A percentile compares a stretch with the other conserved stretches of the same genome.
Evolutionary conservation across 768 basidiomycete genomes (phyloP).

Genomic region (Lactarius psammicola): DNA sequence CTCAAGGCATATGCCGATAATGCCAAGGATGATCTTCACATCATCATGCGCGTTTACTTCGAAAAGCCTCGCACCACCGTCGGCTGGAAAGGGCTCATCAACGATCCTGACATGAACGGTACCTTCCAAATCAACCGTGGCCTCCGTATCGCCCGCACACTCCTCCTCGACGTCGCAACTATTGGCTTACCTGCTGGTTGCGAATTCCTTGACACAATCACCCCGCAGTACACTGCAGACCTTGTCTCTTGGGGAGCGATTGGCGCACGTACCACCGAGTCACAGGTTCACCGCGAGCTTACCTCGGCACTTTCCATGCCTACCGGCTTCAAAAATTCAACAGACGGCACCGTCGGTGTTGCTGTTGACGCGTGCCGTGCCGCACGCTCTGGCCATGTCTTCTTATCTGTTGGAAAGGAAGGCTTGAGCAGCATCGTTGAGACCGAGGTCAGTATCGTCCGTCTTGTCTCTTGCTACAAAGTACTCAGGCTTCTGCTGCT

Average conservation of each 20-base stretch:
- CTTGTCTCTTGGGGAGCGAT: conserved; percentile 95
- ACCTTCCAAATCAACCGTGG: conserved; percentile 97
- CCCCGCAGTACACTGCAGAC: conserved; percentile 91
- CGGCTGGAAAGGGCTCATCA: conserved; percentile 99
- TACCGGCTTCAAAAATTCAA: conserved; percentile 98
- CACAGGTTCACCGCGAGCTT: conserved; percentile 89
- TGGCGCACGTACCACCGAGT: conserved; percentile 89
- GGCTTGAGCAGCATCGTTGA: conserved; percentile 93
- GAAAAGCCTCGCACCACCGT: conserved; percentile 96
- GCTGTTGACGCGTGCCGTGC: conserved; percentile 96
- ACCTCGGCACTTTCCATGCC: conserved; percentile 89
- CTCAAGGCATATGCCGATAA: conserved; percentile 77
- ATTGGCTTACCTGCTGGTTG: conserved; percentile 93
- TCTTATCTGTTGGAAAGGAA: conserved; percentile 96
- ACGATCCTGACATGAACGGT: conserved; percentile 92
- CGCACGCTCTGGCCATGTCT: conserved; percentile 87
- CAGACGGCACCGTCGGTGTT: conserved; percentile 88
- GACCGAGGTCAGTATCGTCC: conserved; percentile 58
- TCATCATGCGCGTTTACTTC: conserved; percentile 98
- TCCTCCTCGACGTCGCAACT: conserved; percentile 86
- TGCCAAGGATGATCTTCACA: conserved; percentile 82
- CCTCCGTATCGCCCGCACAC: conserved; percentile 78
- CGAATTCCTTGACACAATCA: conserved; percentile 85
- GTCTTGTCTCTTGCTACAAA: background rate
- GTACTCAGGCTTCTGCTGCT: background rate